Evolutionary conservation across 1,139 yeast species (phyloP), one percentile per base, ranked within the genome.

Genomic region (Entelexis sorbosivorans): DNA sequence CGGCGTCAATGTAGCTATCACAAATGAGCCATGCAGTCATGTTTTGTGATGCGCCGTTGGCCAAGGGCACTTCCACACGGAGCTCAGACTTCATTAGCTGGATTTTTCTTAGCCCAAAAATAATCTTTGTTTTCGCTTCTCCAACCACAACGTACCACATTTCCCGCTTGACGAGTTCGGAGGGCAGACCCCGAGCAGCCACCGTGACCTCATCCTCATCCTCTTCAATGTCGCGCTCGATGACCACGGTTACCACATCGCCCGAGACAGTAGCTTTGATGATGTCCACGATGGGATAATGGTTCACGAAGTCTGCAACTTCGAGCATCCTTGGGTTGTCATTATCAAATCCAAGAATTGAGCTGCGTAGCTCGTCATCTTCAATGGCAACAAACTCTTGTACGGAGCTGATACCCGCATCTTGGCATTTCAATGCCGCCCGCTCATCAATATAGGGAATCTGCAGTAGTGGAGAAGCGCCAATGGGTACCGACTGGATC

Each of bases 1-100:
- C 98, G 2, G 88, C 94, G 63, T 88, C 97, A 31, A 86, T 61
- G 62, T 89, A 91, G 0, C 95, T 82, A 63, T 89, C 97, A 67
- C 96, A 84, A 66, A 89, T 76, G 62, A 91, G 81, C 95, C 95
- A 89, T 2, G 87, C 69, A 0, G 81, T 77, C 38, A 88, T 67
- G 13, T 73, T 65, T 52, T 80, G 82, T 8, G 68, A 65, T 4
- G 74, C 65, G 3, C 85, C 64, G 0, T 78, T 70, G n/a, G n/a
- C n/a, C 57, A 85, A 76, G 28, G 75, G 76, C 13, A 91, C 61
- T 10, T 69, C 70, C 19, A 82, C 71, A 3, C 68, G 61, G 61
- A 81, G 86, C 1, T 66, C 63, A 52, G 81, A 79, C 55, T 77
- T 73, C 14, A 71, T 63, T 3, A 87, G 67, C 0, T 76, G 66